Evolutionary conservation across 2,329 filamentous ascomycete species (phyloP).

Genomic region (Paecilomyces fulvus): DNA sequence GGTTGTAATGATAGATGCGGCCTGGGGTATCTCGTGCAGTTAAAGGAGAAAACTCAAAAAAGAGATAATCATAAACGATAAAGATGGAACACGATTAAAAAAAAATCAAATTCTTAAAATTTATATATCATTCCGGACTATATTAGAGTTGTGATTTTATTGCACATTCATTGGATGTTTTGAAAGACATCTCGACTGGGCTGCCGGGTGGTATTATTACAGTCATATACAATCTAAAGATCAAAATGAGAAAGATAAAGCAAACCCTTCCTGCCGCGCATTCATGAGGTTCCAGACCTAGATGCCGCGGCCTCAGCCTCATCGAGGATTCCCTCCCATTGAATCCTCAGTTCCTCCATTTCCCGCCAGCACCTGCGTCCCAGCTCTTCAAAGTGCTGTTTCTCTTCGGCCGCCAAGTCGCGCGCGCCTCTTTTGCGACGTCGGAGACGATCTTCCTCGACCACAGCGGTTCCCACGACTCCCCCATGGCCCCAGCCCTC

Average conservation of each 20-base stretch:
- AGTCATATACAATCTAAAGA: conserved; percentile 5
- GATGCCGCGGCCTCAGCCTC: conserved; percentile 16
- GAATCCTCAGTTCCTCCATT: conserved; percentile 34
- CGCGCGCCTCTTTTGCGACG: conserved; percentile 51
- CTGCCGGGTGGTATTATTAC: neutral
- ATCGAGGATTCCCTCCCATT: conserved; percentile 33
- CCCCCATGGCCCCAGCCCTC: conserved; percentile 71
- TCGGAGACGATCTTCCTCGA: conserved; percentile 43
- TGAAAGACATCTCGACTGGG: neutral
- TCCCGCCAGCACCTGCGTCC: conserved; percentile 33
- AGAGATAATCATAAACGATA: neutral
- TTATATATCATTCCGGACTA: too few species aligned
- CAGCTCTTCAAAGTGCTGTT: conserved; percentile 30
- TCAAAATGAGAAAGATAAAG: conserved; percentile 1
- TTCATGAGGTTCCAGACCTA: neutral
- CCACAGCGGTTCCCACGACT: conserved; percentile 42
- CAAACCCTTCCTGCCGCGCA: neutral
- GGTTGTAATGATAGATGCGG: conserved; percentile 28
- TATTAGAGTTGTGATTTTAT: neutral
- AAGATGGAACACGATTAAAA: neutral
- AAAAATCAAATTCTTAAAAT: neutral
- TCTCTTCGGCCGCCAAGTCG: conserved; percentile 45
- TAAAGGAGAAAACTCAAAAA: neutral
- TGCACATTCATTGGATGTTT: neutral
- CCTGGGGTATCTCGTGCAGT: conserved; percentile 9